Base-by-base conservation (phyloP, 805 yeast species). In the Naumovozyma castellii region DNA sequence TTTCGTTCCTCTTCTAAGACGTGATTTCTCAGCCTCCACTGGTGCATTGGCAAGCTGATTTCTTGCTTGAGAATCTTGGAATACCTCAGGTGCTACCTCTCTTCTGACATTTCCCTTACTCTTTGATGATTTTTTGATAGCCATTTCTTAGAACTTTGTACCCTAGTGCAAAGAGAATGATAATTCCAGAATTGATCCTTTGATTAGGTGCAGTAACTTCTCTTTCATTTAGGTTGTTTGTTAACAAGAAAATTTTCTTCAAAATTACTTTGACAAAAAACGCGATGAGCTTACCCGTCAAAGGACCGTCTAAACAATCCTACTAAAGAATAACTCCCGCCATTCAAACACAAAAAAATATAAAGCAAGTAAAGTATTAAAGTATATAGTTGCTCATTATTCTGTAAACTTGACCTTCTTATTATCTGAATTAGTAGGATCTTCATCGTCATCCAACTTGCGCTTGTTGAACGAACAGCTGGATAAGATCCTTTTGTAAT, bases 41-140 rank as follows among this genome's bases (percentile, higher is more conserved):
- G 75, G 75, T 13, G 84, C 52, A 39, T 54, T 51, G 19, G 72
- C 75, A 37, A 83, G 61, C 45, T 76, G 68, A 56, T 84, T 84
- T 51, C 84, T 69, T 3, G 92, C 90, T n/a, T 66, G 68, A 0
- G 76, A 68, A 54, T 83, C 88, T 22, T 73, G 62, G 45, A 67
- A 69, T 18, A 83, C 82, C 49, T 83, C 90, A 2, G 85, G 74
- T 41, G 74, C 76, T 2, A 80, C 73, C 15, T 67, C 66, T 47
- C 84, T 70, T 19, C 69, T 22, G 10, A 22, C 27, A 22, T 22
- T 22, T 10, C 27, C 27, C 54, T 73, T 78, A 3, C 67, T 59
- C 34, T 58, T 67, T 39, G 65, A 63, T 9, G 80, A 69, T 51
- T 77, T 81, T 60, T 72, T 70, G 31, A 67, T 71, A n/a, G 77